Percentiles rank a stretch among this genome's conserved stretches.
Conservation (phyloP, 139 green algal species). For the Coelastrella sp. region DNA sequence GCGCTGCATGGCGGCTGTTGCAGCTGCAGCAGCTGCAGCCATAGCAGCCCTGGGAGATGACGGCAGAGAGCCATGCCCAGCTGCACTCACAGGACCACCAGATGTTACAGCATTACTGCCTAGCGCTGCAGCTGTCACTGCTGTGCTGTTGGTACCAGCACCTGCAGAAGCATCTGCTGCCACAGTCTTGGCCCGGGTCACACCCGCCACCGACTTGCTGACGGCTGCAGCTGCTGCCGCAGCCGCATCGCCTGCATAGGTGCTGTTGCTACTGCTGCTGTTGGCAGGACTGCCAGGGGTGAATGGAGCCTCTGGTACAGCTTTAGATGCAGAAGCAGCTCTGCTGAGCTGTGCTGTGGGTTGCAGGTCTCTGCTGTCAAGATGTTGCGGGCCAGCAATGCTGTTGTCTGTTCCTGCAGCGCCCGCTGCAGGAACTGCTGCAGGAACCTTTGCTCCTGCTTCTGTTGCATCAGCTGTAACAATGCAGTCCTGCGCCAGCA, state of each 20-base stretch:
- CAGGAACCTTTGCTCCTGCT: background rate
- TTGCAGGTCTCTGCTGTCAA: background rate
- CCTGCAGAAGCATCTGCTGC: background rate
- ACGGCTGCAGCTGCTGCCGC: background rate
- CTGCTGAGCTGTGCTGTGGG: background rate
- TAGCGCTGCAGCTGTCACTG: background rate
- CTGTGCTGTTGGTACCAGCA: background rate
- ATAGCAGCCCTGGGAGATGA: background rate
- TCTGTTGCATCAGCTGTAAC: background rate
- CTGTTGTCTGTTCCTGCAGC: background rate
- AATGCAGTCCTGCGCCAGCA: background rate
- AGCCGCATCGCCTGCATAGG: background rate
- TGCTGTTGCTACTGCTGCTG: background rate
- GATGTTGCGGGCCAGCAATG: no score
- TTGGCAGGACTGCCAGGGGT: background rate
- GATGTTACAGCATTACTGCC: background rate
- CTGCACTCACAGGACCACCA: background rate
- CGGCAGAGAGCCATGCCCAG: background rate
- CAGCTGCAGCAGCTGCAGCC: conserved; percentile 14
- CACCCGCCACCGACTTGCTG: background rate
- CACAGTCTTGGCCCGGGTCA: no score
- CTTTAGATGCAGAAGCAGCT: background rate
- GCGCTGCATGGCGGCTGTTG: background rate
- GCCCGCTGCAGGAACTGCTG: no score
- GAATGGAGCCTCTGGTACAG: background rate